A percentile compares a stretch with the other conserved stretches of the same genome.
These are phyloP conservation scores for Rusavskia elegans DNA, from an alignment of 495 filamentous ascomycete species.

Conservation along the genomic window DNA sequence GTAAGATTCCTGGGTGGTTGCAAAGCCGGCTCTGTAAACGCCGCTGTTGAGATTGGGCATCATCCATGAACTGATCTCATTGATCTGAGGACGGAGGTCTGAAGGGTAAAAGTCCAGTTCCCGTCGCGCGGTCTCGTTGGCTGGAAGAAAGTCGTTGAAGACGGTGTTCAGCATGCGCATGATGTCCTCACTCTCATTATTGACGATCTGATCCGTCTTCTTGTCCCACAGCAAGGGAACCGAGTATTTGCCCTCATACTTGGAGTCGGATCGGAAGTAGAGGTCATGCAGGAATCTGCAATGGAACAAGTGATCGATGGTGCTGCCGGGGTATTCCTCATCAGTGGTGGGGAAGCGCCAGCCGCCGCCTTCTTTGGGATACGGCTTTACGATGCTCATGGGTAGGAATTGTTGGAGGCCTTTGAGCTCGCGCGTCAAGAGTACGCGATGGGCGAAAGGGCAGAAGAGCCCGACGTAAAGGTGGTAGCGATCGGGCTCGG, in stretches of 20 bases:
- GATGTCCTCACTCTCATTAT: conserved; percentile 38
- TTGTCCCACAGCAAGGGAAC: conserved; percentile 44
- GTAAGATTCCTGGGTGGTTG: conserved; percentile 29
- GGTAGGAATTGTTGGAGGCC: conserved; percentile 57
- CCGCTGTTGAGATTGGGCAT: conserved; percentile 29
- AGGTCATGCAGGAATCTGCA: conserved; percentile 33
- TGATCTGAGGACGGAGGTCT: conserved; percentile 25
- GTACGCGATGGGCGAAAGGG: conserved; percentile 48
- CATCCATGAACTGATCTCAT: conserved; percentile 28
- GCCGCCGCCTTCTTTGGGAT: conserved; percentile 40
- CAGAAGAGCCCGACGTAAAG: conserved; percentile 47
- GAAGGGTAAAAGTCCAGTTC: conserved; percentile 29
- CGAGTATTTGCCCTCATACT: conserved; percentile 35
- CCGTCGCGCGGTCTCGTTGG: conserved; percentile 10
- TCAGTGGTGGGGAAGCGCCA: conserved; percentile 33
- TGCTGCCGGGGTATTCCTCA: conserved; percentile 33
- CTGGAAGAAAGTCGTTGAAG: conserved; percentile 27
- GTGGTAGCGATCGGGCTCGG: conserved; percentile 59
- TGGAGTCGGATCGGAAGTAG: conserved; percentile 33
- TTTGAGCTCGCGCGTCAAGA: conserved; percentile 55
- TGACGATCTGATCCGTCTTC: conserved; percentile 29
- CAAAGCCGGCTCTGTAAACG: conserved; percentile 42
- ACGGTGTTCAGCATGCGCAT: conserved; percentile 32
- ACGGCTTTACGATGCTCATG: conserved; percentile 56
- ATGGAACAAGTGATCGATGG: conserved; percentile 33